phyloP scores from a whole-genome alignment of 1,284 basidiomycete species.

The Schizopora paradoxa region DNA sequence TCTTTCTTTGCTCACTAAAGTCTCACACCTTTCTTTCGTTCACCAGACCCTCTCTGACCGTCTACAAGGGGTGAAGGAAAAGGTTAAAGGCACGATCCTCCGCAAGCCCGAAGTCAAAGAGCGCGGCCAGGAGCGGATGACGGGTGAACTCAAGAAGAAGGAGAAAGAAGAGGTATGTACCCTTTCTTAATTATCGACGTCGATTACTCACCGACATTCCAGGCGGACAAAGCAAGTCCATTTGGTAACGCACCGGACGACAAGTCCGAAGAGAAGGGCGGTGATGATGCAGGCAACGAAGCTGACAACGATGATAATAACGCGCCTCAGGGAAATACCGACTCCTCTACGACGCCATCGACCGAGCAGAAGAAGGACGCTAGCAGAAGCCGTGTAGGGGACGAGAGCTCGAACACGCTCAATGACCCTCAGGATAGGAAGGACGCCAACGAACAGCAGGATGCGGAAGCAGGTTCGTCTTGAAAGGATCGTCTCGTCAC shows the following conservation, averaged over 20 bases:
- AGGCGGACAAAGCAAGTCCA: background rate
- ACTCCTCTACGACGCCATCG: background rate
- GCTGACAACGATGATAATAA: background rate
- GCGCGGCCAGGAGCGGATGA: constrained; percentile 17
- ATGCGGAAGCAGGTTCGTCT: background rate
- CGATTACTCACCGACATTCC: background rate
- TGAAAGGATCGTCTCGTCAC: background rate
- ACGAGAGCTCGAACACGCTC: background rate
- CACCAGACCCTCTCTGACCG: constrained; percentile 15
- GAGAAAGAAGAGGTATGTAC: constrained; percentile 13
- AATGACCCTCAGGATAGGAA: background rate
- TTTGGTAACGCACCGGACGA: background rate
- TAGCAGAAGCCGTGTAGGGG: background rate
- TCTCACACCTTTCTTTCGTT: too few relatives aligned
- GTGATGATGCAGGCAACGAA: background rate
- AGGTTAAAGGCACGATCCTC: constrained; percentile 16
- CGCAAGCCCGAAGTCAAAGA: constrained; percentile 14
- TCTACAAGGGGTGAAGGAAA: constrained; percentile 16
- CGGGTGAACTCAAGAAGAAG: constrained; percentile 18
- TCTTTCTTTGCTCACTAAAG: too few relatives aligned
- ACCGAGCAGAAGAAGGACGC: background rate
- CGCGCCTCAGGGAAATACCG: constrained; percentile 1
- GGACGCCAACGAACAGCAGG: background rate
- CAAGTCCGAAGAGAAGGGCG: background rate
- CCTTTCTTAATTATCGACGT: background rate